Percentiles rank a stretch among this genome's conserved stretches.
Conservation (phyloP, 2,329 filamentous ascomycete genomes). For the Talaromyces sp. region DNA sequence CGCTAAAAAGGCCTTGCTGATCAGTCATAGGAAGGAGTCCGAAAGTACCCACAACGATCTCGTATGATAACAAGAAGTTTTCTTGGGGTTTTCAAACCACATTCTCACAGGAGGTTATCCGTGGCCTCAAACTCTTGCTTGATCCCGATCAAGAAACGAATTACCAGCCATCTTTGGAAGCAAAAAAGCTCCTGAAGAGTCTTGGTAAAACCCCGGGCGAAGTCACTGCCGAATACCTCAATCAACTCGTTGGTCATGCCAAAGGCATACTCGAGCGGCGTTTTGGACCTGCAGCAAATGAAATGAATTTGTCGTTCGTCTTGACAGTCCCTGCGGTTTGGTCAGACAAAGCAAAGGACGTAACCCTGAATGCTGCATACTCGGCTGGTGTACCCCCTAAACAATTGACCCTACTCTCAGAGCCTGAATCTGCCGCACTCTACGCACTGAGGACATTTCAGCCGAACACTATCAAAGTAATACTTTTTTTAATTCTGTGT, state of each 20-base stretch:
- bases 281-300: conserved; percentile 7
- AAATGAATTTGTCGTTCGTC: conserved; percentile 20
- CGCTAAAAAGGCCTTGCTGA: background rate
- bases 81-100: conserved; percentile 23
- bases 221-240: background rate
- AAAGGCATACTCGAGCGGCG: background rate
- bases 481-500: background rate
- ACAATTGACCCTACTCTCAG: conserved; percentile 17
- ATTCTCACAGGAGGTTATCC: conserved; percentile 18
- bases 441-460: conserved; percentile 25
- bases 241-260: background rate
- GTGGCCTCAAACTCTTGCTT: conserved; percentile 19
- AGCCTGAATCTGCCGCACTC: conserved; percentile 30
- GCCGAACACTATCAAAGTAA: conserved; percentile 20
- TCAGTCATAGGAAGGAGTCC: conserved; percentile 12
- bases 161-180: background rate
- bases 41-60: conserved; percentile 18
- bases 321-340: conserved; percentile 30
- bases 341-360: conserved; percentile 30
- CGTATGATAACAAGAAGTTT: conserved; percentile 9
- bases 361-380: conserved; percentile 19
- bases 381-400: conserved; percentile 12
- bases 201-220: background rate
- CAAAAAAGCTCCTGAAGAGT: background rate
- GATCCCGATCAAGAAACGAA: background rate